Base-by-base conservation (phyloP, 805 yeast species). In the Candida koratica region DNA sequence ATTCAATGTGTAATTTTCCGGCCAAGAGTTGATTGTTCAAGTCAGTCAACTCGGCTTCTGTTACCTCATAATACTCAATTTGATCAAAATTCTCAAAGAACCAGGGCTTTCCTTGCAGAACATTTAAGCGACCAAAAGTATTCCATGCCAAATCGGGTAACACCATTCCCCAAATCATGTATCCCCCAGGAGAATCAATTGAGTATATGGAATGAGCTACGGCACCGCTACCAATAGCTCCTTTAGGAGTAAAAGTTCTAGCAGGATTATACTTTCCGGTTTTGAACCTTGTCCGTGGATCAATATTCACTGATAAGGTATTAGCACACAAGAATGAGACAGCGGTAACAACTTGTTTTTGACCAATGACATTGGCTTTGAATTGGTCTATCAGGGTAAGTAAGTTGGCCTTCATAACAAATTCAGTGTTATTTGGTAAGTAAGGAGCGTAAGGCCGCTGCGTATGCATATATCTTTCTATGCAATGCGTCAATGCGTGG, bases 271-370 rank as follows among this genome's bases (percentile, higher is more conserved):
- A 93, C 64, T 90, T 90, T 17, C 95, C 74, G 19, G 97, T 97
- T 36, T 89, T 66, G 43, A 88, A 73, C 52, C 97, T 75, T 51
- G 89, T 96, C 52, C 97, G 80, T 38, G 98, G 98, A 58, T 93
- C 97, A 49, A 93, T 73, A 25, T 97, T 97, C 47, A 90, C 95
- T 1, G 97, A 97, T 68, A 97, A 89, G 17, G 98, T 97, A 4
- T 97, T 96, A 33, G 97, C 97, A 51, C 90, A 71, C 64, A 89
- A 93, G 17, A 93, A 97, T 60, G 90, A 97, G 53, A 97, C 98
- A 33, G 89, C 77, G 37, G 97, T 97, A 44, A 90, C 68, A 5
- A 90, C 97, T 65, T 90, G 70, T 69, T 81, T 89, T 54, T 88
- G 73, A 3, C 97, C 97, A 30, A 84, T 68, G 64, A 87, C 90